Conservation (phyloP, 495 filamentous ascomycete genomes). For the Penicillium ucsense region DNA sequence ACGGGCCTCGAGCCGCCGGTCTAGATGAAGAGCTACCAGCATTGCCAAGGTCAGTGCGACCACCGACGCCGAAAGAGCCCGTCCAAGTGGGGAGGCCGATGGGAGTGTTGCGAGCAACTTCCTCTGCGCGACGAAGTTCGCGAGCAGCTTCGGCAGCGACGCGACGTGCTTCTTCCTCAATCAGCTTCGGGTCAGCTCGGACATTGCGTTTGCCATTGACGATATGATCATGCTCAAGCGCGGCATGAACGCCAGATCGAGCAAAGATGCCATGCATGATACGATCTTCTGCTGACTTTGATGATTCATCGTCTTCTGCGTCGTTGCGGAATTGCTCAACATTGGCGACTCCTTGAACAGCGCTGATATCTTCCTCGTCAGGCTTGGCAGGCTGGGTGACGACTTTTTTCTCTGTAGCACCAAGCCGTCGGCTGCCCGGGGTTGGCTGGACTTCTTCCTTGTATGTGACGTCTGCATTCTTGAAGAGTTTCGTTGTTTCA, state of each 20-base stretch:
- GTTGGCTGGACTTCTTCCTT: slow-evolving; percentile 21
- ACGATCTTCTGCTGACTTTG: slow-evolving; percentile 44
- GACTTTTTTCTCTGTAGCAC: slow-evolving; percentile 8
- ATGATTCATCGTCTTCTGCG: slow-evolving; percentile 28
- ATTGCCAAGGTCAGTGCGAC: slow-evolving; percentile 36
- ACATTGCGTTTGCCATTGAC: slow-evolving; percentile 57
- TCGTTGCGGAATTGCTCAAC: slow-evolving; percentile 44
- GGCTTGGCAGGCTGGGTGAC: slow-evolving; percentile 1
- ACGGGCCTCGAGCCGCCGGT: slow-evolving; percentile 33
- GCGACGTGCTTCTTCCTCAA: slow-evolving; percentile 70
- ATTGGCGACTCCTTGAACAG: slow-evolving; percentile 49
- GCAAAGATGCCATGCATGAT: slow-evolving; percentile 84
- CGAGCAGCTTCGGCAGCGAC: slow-evolving; percentile 70
- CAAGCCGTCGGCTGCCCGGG: not conserved
- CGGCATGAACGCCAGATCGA: slow-evolving; percentile 70
- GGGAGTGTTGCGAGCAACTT: slow-evolving; percentile 58
- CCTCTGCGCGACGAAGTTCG: slow-evolving; percentile 61
- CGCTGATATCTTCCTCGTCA: slow-evolving; percentile 28
- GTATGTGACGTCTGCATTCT: slow-evolving; percentile 65
- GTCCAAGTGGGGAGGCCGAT: slow-evolving; percentile 94
- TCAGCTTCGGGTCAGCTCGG: slow-evolving; percentile 57
- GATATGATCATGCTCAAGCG: slow-evolving; percentile 83
- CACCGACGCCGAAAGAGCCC: slow-evolving; percentile 66
- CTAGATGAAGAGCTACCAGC: slow-evolving; percentile 19
- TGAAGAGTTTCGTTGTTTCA: slow-evolving; percentile 77